Base-by-base conservation (phyloP, 2,329 filamentous ascomycete species). In the Exophiala phaeomuriformis region DNA sequence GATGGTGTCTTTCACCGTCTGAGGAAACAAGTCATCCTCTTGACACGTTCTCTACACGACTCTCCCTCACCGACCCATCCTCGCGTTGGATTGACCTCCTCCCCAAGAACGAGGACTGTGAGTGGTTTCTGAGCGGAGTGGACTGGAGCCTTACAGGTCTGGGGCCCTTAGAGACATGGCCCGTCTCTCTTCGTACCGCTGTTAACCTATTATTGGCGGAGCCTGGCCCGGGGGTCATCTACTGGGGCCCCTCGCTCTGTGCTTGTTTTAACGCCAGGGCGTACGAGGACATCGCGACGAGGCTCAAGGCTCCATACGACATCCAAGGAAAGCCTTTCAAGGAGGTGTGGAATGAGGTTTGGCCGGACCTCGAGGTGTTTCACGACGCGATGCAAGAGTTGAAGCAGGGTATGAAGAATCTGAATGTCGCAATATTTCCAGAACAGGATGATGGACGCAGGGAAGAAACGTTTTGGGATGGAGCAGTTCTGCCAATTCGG, bases 381-480 rank as follows among this genome's bases (percentile, higher is more conserved):
- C 52, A 48, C 31, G 2, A 47, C 3, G 41, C 39, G 27, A 54
- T 57, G 55, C 39, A 49, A 37, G 41, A 40, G 29, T 10, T 8
- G 9, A 37, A n/a, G 31, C 47, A 41, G 12, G 31, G 36, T 30
- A 8, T 49, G 36, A 30, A 49, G 8, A 41, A 31, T 35, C 41
- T 49, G 37, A 30, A 52, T 9, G 36, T 54, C 7, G 35, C 51
- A 7, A 10, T 57, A 4, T 57, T 49, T 32, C 51, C 55, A n/a
- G 43, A 43, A n/a, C 39, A 52, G 19, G 37, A 37, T 8, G 37
- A 74, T 46, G 71, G 71, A 1, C 68, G 68, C 35, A 65, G 68
- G 1, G 72, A 76, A 56, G 76, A 78, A 64, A 75, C 69, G 0
- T 75, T 77, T 53, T 69, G 75, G 43, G 73, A 72, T 52, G 77